Evolutionary conservation across 768 basidiomycete species (phyloP).

Genomic region (Crucibulum laeve): DNA sequence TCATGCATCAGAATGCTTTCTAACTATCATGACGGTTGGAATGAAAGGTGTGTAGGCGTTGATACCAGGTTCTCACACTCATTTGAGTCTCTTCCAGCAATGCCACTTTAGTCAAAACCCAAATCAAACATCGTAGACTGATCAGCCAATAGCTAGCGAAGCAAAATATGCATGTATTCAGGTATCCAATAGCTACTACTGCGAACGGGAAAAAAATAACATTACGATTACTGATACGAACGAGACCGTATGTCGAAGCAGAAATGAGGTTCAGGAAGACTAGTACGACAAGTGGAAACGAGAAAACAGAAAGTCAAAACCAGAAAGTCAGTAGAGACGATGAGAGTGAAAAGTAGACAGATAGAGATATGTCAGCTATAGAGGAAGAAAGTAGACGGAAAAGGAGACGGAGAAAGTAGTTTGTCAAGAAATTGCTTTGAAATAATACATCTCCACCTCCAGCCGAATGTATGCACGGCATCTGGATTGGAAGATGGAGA

Average conservation of each 20-base stretch:
- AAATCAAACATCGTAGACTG: too few species aligned
- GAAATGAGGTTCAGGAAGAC: background rate
- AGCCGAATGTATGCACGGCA: background rate
- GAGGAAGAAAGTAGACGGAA: background rate
- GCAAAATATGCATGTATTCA: background rate
- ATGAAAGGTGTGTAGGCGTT: too few species aligned
- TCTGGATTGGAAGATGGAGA: background rate
- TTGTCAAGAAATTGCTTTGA: background rate
- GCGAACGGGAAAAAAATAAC: background rate
- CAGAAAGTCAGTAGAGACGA: background rate
- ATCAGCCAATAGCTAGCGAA: constrained; percentile 1
- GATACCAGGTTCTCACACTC: too few species aligned
- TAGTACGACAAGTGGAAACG: background rate
- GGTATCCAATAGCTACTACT: background rate
- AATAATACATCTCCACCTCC: constrained; percentile 3
- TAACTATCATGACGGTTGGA: too few species aligned
- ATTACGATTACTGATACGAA: background rate
- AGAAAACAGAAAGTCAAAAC: background rate
- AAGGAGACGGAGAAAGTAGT: background rate
- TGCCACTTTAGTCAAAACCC: too few species aligned
- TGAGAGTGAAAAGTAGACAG: background rate
- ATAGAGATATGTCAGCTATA: background rate
- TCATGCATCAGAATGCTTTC: too few species aligned
- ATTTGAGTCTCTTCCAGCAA: too few species aligned
- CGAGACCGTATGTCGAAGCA: background rate